Evolutionary conservation across 345 rosid genomes (phyloP).

Genomic region (Gossypium anomalum): DNA sequence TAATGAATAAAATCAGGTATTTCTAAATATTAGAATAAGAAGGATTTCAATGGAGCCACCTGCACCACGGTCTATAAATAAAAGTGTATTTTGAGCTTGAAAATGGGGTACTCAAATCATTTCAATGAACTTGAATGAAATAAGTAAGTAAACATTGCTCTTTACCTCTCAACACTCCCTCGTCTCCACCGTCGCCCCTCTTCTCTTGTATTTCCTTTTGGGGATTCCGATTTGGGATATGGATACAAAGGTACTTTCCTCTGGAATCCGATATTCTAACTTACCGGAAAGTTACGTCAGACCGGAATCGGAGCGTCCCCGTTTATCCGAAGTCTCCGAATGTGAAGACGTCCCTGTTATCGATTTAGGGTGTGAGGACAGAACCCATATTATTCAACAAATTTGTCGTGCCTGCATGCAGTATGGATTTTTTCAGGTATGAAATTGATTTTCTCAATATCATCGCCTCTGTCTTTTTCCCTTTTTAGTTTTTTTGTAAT

Average conservation of each 20-base stretch:
- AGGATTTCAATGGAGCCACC: too few relatives aligned
- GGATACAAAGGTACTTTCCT: constrained; percentile 60
- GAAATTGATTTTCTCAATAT: background rate
- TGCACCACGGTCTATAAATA: background rate
- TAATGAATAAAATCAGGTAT: background rate
- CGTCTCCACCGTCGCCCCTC: background rate
- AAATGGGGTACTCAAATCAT: background rate
- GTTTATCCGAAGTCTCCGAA: constrained; percentile 47
- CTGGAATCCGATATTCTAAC: constrained; percentile 38
- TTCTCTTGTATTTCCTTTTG: background rate
- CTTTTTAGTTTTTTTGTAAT: background rate
- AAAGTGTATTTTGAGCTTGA: background rate
- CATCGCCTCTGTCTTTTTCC: background rate
- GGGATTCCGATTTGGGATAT: constrained; percentile 15
- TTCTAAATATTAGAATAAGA: too few relatives aligned
- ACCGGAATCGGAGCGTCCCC: constrained; percentile 66
- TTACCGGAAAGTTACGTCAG: constrained; percentile 68
- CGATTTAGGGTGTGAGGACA: constrained; percentile 49
- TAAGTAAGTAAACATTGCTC: too few relatives aligned
- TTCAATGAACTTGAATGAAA: background rate
- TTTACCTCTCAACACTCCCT: background rate
- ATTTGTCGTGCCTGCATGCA: constrained; percentile 48
- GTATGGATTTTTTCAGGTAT: constrained; percentile 75
- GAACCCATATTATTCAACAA: constrained; percentile 36
- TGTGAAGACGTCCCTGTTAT: constrained; percentile 58